Evolutionary conservation across 1,284 basidiomycete genomes (phyloP).

Genomic region (Apiotrichum montevideense): DNA sequence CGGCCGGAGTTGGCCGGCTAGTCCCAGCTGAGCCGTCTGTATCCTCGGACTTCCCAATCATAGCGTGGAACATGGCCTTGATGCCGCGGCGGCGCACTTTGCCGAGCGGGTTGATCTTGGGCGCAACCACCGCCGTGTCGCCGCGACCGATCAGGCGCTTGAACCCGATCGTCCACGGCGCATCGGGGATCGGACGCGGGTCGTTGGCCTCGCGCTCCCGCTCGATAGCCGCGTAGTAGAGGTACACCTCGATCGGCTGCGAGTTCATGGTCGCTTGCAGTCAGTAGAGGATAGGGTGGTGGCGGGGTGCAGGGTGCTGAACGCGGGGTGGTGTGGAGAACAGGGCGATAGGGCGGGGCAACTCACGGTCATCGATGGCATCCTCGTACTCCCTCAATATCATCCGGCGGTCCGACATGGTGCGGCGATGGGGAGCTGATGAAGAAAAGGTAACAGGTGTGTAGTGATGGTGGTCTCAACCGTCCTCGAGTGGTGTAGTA

Average conservation of each 20-base stretch:
- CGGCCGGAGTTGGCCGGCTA: no score
- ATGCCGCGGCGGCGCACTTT: no score
- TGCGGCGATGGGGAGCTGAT: no score
- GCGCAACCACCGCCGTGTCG: background rate
- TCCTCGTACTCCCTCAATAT: conserved; percentile 5
- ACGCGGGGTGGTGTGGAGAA: background rate
- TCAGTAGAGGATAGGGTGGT: background rate
- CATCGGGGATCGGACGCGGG: conserved; percentile 12
- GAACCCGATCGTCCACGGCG: conserved; percentile 7
- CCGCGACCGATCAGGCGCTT: conserved; percentile 3
- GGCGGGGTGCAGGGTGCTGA: background rate
- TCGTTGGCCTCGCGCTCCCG: conserved; percentile 8
- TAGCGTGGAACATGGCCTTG: no score
- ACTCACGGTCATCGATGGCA: conserved; percentile 13
- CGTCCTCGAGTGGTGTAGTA: no score
- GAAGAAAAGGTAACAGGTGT: no score
- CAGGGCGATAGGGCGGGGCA: background rate
- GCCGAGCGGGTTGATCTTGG: background rate
- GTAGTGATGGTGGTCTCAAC: no score
- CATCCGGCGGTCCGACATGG: no score
- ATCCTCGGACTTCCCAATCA: no score
- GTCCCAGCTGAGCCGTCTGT: no score
- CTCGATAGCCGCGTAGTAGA: conserved; percentile 11
- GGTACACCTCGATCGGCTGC: conserved; percentile 12
- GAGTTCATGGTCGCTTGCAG: conserved; percentile 9